Evolutionary conservation across 306 rosid genomes (phyloP).

Genomic region (Cucurbita moschata): DNA sequence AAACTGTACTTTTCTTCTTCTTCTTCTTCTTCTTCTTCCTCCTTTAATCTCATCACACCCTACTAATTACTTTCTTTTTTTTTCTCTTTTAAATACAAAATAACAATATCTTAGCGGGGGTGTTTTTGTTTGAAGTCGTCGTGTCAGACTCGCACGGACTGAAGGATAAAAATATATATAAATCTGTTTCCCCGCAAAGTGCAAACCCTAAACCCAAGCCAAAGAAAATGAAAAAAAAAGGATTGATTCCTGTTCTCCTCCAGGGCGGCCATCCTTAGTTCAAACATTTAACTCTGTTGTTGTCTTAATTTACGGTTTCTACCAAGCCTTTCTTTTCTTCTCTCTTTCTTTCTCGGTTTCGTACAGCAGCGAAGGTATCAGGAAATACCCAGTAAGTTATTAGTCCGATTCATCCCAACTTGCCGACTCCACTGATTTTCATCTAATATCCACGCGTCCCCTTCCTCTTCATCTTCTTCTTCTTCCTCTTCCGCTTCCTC

Average conservation of each 20-base stretch:
- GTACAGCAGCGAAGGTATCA: not conserved
- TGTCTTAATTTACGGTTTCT: conserved; percentile 22
- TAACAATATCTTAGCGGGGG: not conserved
- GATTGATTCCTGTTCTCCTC: not conserved
- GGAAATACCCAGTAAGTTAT: not conserved
- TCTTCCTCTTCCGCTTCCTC: no score
- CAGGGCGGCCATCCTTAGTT: not conserved
- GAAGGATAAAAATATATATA: not conserved
- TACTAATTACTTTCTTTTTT: not conserved
- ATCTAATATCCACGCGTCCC: no score
- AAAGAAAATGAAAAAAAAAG: not conserved
- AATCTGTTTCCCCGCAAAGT: no score
- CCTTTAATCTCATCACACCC: not conserved
- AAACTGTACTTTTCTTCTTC: not conserved
- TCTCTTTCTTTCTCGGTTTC: not conserved
- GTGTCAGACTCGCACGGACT: conserved; percentile 3
- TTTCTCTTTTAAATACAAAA: not conserved
- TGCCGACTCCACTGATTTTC: no score
- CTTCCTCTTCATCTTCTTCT: not conserved
- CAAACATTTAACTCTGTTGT: not conserved
- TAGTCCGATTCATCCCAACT: not conserved
- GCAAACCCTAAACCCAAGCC: no score
- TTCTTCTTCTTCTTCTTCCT: not conserved
- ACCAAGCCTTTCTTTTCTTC: not conserved
- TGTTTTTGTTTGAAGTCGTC: not conserved